Evolutionary conservation across 2,329 filamentous ascomycete genomes (phyloP), one percentile per base, ranked within the genome.

Genomic region (Aspergillus oerlinghausenensis): DNA sequence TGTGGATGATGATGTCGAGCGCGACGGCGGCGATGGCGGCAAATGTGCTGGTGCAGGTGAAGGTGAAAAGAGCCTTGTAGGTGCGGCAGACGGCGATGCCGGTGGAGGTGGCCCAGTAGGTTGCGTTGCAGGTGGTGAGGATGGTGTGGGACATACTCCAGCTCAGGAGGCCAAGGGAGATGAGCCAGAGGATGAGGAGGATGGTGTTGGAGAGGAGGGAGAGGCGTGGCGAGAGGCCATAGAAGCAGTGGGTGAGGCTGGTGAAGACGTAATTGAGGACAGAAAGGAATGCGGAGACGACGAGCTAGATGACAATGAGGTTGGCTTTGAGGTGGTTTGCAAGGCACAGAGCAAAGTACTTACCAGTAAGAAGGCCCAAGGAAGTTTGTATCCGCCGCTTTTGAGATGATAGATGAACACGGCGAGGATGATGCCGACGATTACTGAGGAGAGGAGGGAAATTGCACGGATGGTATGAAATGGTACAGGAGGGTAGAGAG

Each of bases 361-460:
- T 76, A 85, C 83, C 58, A 85, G 70, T 19, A 85, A 75, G 65
- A 86, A 86, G 2, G 82, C 83, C 79, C 82, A 85, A 0, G 84
- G 84, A 3, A 83, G 72, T 49, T 74, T 76, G 70, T 79, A 83
- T 50, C 78, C 70, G 59, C 81, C 80, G 48, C 75, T 72, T 21
- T 75, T 75, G 23, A 86, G 75, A 61, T 84, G 79, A 61, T 75
- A 79, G 60, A 82, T 77, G 69, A 86, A 86, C 61, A 80, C 82
- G 56, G 73, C 73, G 69, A 85, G 78, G 51, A 86, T 81, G 29
- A 72, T 74, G 4, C 76, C 77, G 55, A 84, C 82, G 21, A 85
- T 73, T 43, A 81, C 69, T 8, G 84, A 76, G 11, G 82, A 85
- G 32, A 81, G 74, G 50, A 84, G 75, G 47, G 65, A 63, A 23